Base-by-base conservation (phyloP, 257 asterid genomes). In the Buddleja alternifolia region DNA sequence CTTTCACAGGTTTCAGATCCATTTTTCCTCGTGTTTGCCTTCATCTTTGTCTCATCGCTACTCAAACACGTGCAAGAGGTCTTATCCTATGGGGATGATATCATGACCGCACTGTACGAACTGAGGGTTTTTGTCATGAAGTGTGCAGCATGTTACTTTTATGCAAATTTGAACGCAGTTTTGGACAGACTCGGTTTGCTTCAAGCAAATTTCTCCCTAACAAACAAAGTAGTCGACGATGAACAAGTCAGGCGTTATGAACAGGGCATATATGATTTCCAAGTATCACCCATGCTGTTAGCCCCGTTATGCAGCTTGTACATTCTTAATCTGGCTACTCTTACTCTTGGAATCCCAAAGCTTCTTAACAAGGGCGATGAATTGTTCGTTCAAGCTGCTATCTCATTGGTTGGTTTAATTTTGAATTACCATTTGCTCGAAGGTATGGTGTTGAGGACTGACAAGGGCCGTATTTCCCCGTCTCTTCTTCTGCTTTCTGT, bases 391-490 rank as follows among this genome's bases (percentile, higher is more conserved):
- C 89, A 88, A 70, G 53, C 66, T 17, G 70, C 54, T 6, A 20
- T 88, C 53, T 45, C 92, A 14, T 45, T 79, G 7, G 84, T 78
- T 60, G 81, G 83, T 24, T 7, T 86, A 58, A 4, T 73, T 17
- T 55, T 84, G 71, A 85, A 84, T 56, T 86, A 73, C 76, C 90
- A 85, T 32, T 57, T 86, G 60, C 67, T 86, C 46, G 86, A 88
- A 78, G 96, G 96, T 60, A 88, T 88, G 90, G 7, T 86, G 23
- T 51, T 84, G 67, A 79, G 96, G 84, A 81, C 39, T 70, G 90
- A 81, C 60, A 76, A 50, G 3, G 94, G 87, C 4, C 66, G 86
- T 0, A 37, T 87, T 71, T 65, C 90, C 8, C 60, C 15, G 1
- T 73, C 21, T 19, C 71, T 72, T 8, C 16, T 76, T 60, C 42